Conservation (phyloP, 1,284 basidiomycete species). For the Tylopilus sp. region DNA sequence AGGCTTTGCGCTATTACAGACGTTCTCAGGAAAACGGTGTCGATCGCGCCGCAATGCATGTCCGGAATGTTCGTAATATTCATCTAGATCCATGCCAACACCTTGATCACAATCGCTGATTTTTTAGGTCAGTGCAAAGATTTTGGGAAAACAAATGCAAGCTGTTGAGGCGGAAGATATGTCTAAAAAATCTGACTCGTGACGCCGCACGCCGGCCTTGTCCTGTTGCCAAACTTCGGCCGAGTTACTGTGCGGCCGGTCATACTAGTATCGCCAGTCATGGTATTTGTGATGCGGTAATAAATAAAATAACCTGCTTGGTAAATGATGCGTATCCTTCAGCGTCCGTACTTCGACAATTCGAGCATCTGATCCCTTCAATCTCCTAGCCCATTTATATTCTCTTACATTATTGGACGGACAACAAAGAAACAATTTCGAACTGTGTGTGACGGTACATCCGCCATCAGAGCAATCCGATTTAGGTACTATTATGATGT, state of each 20-base stretch:
- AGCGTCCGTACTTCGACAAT: slow-evolving; percentile 14
- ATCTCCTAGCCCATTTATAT: slow-evolving; percentile 28
- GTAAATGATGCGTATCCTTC: slow-evolving; percentile 12
- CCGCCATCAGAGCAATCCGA: slow-evolving; percentile 16
- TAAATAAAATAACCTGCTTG: slow-evolving; percentile 14
- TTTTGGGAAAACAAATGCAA: slow-evolving; percentile 63
- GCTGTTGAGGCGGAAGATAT: slow-evolving; percentile 37
- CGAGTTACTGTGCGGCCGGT: slow-evolving; percentile 17
- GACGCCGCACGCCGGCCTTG: slow-evolving; percentile 10
- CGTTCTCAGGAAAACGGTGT: slow-evolving; percentile 77
- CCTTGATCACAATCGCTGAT: slow-evolving; percentile 12
- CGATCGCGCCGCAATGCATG: slow-evolving; percentile 80
- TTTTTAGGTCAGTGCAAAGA: slow-evolving; percentile 72
- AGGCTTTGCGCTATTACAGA: slow-evolving; percentile 78
- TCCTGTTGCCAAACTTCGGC: slow-evolving; percentile 3
- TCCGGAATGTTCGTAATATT: slow-evolving; percentile 64
- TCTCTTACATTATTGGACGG: slow-evolving; percentile 17
- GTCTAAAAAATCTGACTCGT: slow-evolving; percentile 30
- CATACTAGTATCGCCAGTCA: slow-evolving; percentile 9
- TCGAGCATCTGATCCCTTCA: slow-evolving; percentile 29
- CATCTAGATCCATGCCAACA: slow-evolving; percentile 13
- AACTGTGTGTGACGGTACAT: slow-evolving; percentile 23
- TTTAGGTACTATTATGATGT: slow-evolving; percentile 28
- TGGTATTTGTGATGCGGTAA: slow-evolving; percentile 7
- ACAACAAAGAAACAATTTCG: slow-evolving; percentile 22